Evolutionary conservation across 164 flowering plant species (phyloP).

Genomic region (Brasenia schreberi): DNA sequence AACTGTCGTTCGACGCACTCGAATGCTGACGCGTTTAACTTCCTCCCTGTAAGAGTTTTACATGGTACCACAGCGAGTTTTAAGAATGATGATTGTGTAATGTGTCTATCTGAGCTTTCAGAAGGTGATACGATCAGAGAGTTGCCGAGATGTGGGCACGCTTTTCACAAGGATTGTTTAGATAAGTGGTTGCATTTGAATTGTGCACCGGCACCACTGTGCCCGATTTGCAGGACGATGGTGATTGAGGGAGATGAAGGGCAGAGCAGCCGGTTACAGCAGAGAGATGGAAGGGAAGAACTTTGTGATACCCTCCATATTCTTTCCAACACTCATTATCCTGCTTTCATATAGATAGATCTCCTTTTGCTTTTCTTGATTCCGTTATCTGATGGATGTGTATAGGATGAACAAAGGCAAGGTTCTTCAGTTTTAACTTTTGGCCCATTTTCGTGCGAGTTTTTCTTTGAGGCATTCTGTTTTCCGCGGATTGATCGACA

Average conservation of each 20-base stretch:
- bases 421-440: too few species aligned
- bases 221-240: background rate
- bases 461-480: too few species aligned
- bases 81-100: background rate
- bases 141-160: background rate
- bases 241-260: background rate
- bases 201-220: background rate
- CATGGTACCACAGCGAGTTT: background rate
- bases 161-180: slow-evolving; percentile 1
- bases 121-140: background rate
- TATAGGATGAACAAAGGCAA: too few species aligned
- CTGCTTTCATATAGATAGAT: background rate
- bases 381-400: too few species aligned
- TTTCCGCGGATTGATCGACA: too few species aligned
- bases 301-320: background rate
- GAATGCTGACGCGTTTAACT: background rate
- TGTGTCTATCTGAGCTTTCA: background rate
- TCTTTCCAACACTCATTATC: background rate
- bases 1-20: background rate
- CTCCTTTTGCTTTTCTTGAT: background rate
- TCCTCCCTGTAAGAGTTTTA: background rate
- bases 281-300: background rate
- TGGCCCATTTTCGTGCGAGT: too few species aligned
- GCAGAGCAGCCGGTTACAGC: background rate
- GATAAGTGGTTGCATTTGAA: background rate